phyloP scores from a whole-genome alignment of 495 filamentous ascomycete species.

The Xylaria telfairii region DNA sequence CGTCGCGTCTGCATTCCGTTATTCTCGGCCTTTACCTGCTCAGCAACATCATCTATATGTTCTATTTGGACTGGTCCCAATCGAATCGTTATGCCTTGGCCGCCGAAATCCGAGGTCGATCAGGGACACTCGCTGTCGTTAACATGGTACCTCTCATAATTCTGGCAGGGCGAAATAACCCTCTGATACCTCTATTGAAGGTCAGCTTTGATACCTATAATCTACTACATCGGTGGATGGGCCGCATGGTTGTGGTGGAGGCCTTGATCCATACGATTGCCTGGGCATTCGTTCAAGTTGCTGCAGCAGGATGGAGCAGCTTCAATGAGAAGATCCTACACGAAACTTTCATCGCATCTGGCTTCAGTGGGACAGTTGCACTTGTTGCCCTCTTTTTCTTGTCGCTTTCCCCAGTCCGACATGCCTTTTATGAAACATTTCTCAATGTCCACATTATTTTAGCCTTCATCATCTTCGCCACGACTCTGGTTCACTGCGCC shows the following conservation, averaged over 20 bases:
- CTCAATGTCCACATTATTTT: slow-evolving; percentile 80
- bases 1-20: slow-evolving; percentile 79
- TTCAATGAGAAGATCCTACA: slow-evolving; percentile 54
- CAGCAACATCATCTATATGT: slow-evolving; percentile 70
- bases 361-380: slow-evolving; percentile 58
- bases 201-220: slow-evolving; percentile 93
- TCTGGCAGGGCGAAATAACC: slow-evolving; percentile 83
- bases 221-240: slow-evolving; percentile 85
- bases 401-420: slow-evolving; percentile 77
- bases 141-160: slow-evolving; percentile 84
- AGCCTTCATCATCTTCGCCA: slow-evolving; percentile 64
- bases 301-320: slow-evolving; percentile 67
- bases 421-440: slow-evolving; percentile 97
- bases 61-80: slow-evolving; percentile 63
- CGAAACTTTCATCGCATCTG: slow-evolving; percentile 63
- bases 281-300: slow-evolving; percentile 74
- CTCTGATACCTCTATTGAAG: slow-evolving; percentile 71
- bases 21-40: slow-evolving; percentile 69
- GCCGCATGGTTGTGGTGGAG: slow-evolving; percentile 77
- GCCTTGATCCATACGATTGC: slow-evolving; percentile 71
- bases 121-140: slow-evolving; percentile 74
- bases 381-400: slow-evolving; percentile 64
- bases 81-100: slow-evolving; percentile 59
- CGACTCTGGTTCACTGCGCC: slow-evolving; percentile 72
- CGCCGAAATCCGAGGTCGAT: slow-evolving; percentile 72